These are phyloP conservation scores for Fusarium sp. DNA, from an alignment of 2,329 filamentous ascomycete species.

Conservation along the genomic window DNA sequence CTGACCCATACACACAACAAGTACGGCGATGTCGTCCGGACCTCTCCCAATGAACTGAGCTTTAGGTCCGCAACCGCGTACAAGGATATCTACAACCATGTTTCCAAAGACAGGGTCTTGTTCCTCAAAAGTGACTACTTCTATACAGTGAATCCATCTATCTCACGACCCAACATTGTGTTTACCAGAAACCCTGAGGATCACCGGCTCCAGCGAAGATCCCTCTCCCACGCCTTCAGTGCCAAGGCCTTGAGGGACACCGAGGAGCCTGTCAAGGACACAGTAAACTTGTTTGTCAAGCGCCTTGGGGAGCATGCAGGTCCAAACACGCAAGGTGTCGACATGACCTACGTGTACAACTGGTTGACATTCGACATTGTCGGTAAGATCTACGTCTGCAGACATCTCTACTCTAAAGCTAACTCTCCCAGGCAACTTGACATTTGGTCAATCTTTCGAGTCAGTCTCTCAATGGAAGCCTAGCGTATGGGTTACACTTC, in stretches of 20 bases:
- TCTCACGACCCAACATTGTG: slow-evolving; percentile 6
- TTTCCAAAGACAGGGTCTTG: slow-evolving; percentile 1
- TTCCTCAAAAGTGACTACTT: slow-evolving; percentile 26
- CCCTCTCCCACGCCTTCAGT: slow-evolving; percentile 29
- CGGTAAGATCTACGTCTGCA: not conserved
- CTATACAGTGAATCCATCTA: slow-evolving; percentile 8
- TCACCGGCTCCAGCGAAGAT: slow-evolving; percentile 14
- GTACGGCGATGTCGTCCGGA: slow-evolving; percentile 38
- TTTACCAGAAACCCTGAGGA: slow-evolving; percentile 15
- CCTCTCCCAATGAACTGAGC: slow-evolving; percentile 31
- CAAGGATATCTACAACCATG: slow-evolving; percentile 37
- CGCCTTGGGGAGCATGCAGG: slow-evolving; percentile 5
- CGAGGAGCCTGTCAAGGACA: slow-evolving; percentile 11
- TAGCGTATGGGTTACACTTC: slow-evolving; percentile 14
- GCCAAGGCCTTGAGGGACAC: slow-evolving; percentile 13
- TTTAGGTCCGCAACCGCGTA: slow-evolving; percentile 23
- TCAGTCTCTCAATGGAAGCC: slow-evolving; percentile 9
- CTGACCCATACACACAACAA: slow-evolving; percentile 14
- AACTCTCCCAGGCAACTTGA: slow-evolving; percentile 6
- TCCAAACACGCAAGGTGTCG: not conserved
- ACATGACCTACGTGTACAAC: slow-evolving; percentile 20
- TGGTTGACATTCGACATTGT: slow-evolving; percentile 32
- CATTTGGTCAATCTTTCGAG: slow-evolving; percentile 31
- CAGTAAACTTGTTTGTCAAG: slow-evolving; percentile 5
- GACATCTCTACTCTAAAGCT: accelerated